Base-by-base conservation (phyloP, 495 filamentous ascomycete species). In the Cladorrhinum samala region DNA sequence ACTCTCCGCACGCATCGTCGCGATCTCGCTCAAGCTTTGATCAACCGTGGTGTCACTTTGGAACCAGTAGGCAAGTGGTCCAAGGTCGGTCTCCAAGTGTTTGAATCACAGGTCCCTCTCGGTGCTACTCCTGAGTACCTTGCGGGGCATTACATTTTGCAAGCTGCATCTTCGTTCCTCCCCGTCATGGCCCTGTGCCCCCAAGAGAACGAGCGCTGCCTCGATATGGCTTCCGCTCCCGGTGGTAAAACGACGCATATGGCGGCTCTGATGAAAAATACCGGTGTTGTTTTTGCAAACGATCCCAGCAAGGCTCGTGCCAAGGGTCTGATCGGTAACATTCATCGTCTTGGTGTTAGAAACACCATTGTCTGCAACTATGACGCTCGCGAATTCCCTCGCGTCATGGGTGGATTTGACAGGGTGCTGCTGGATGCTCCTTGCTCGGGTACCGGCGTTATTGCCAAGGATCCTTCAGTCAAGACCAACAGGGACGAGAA, bases 61-160 rank as follows among this genome's bases (percentile, higher is more conserved):
- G 93, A 98, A 68, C 93, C 93, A 9, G 88, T 98, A 1, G 93
- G 93, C 37, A 98, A 98, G 66, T 98, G 93, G 93, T 93, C 88
- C 33, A 98, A 98, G 70, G 88, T 97, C 58, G 93, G 93, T 39
- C 78, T 98, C 9, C 93, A 98, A 67, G 80, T 98, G 24, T 98
- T 97, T 71, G 94, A 97, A 63, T 87, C 85, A 43, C 83, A 84
- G 49, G 94, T 97, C 0, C 93, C 93, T 2, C 80, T 96, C n/a
- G 94, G 92, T 74, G 94, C 94, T 19, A 98, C 94, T 0, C 94
- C 93, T 1, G 94, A 98, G 65, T 97, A 97, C 69, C 79, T 98
- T 9, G 91, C 94, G 1, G 93, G 93, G 19, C 89, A 97, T 65
- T 98, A 98, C 74, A 97, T 98, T 61, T 78, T 97, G 13, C 94